Evolutionary conservation across 1,284 basidiomycete species (phyloP).

Genomic region (Moesziomyces sp.): DNA sequence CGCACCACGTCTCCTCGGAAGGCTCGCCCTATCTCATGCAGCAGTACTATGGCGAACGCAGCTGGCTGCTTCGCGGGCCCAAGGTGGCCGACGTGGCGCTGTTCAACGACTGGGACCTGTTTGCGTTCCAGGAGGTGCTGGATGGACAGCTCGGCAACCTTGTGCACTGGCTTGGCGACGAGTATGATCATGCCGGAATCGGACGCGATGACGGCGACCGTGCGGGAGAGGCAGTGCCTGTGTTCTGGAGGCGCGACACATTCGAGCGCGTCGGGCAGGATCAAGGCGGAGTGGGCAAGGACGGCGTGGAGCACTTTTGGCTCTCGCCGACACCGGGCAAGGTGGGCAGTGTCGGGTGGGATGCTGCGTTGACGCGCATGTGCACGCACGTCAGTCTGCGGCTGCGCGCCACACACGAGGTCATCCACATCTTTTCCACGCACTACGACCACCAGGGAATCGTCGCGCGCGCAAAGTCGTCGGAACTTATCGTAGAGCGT

Average conservation of each 20-base stretch:
- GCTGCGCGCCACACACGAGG: slow-evolving; percentile 23
- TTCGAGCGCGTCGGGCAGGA: slow-evolving; percentile 22
- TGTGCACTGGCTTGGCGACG: slow-evolving; percentile 25
- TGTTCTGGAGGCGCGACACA: slow-evolving; percentile 46
- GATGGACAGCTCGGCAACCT: slow-evolving; percentile 34
- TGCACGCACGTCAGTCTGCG: slow-evolving; percentile 54
- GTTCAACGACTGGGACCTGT: slow-evolving; percentile 50
- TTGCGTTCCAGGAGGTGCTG: slow-evolving; percentile 56
- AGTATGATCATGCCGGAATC: slow-evolving; percentile 47
- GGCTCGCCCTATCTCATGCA: slow-evolving; percentile 26
- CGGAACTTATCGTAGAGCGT: slow-evolving; percentile 40
- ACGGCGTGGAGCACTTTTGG: slow-evolving; percentile 57
- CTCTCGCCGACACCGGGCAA: slow-evolving; percentile 35
- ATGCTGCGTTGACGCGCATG: slow-evolving; percentile 54
- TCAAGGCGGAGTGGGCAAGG: slow-evolving; percentile 44
- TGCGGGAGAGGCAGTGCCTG: slow-evolving; percentile 51
- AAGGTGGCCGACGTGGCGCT: slow-evolving; percentile 42
- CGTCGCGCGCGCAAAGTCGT: slow-evolving; percentile 35
- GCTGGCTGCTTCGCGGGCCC: slow-evolving; percentile 39
- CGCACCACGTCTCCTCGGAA: background rate
- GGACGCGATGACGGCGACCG: slow-evolving; percentile 42
- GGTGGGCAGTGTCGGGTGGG: slow-evolving; percentile 52
- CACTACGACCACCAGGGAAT: slow-evolving; percentile 59
- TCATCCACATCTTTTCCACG: slow-evolving; percentile 54
- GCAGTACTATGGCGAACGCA: slow-evolving; percentile 40